Conservation (phyloP, 2,329 filamentous ascomycete genomes). For the Ceratocystis diversiconidia region DNA sequence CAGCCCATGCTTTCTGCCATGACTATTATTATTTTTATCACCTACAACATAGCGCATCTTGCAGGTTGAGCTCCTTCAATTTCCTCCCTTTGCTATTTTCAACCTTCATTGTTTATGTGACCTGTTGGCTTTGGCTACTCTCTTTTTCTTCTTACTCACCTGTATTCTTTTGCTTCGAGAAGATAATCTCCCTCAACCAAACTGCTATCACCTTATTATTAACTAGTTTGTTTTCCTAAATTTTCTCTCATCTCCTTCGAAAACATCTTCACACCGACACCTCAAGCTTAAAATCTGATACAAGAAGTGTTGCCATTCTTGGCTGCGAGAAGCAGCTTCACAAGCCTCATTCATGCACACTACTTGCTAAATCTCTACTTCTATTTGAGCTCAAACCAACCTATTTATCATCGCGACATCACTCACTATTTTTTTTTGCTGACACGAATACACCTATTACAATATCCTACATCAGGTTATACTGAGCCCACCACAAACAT, state of each 20-base stretch:
- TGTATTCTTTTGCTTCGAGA: neutral
- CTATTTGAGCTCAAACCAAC: neutral
- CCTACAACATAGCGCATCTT: neutral
- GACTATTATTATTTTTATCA: constrained; percentile 1
- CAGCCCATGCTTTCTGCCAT: constrained; percentile 2
- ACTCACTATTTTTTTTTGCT: neutral
- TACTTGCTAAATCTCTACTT: neutral
- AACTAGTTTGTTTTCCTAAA: neutral
- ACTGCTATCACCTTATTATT: neutral
- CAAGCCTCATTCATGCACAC: neutral
- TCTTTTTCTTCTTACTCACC: neutral
- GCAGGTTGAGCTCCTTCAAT: constrained; percentile 1
- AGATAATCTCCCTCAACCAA: neutral
- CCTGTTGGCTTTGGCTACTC: neutral
- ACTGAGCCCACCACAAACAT: constrained; percentile 21
- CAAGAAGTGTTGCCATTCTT: neutral
- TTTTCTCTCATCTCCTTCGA: neutral
- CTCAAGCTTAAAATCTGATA: neutral
- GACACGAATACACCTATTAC: neutral
- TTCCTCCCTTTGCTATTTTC: constrained; percentile 6
- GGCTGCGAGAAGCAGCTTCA: neutral
- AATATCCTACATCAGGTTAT: constrained; percentile 2
- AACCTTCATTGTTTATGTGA: neutral
- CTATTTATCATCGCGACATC: neutral
- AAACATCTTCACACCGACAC: neutral